A percentile compares a stretch with the other conserved stretches of the same genome.
Evolutionary conservation across 1,284 basidiomycete genomes (phyloP).

Genomic region (Xerocomus nothofagi): DNA sequence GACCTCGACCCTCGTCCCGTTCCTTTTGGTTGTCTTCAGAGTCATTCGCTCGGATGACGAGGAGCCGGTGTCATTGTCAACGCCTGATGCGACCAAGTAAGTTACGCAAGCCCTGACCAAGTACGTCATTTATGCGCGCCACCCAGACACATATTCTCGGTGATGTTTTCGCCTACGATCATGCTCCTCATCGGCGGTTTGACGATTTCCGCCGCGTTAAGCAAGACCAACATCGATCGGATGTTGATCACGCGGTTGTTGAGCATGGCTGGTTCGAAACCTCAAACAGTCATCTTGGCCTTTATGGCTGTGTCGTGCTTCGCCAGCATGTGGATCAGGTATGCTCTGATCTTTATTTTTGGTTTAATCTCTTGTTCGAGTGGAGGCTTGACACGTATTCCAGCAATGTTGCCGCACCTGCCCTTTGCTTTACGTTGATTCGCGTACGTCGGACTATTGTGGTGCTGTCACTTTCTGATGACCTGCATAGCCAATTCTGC

Average conservation of each 20-base stretch:
- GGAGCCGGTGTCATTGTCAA: slow-evolving; percentile 53
- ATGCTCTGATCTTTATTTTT: slow-evolving; percentile 32
- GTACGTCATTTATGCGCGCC: neutral
- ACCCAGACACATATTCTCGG: slow-evolving; percentile 68
- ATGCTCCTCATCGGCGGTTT: slow-evolving; percentile 98
- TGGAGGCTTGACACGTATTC: slow-evolving; percentile 5
- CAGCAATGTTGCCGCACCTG: slow-evolving; percentile 96
- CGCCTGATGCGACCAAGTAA: slow-evolving; percentile 81
- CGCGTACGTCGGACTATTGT: slow-evolving; percentile 52
- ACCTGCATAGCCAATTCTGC: slow-evolving; percentile 77
- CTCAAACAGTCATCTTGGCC: slow-evolving; percentile 84
- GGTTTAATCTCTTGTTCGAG: slow-evolving; percentile 14
- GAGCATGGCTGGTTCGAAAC: slow-evolving; percentile 85
- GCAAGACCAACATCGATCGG: slow-evolving; percentile 97
- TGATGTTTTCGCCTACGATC: slow-evolving; percentile 91
- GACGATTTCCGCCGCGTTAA: slow-evolving; percentile 95
- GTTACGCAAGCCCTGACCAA: slow-evolving; percentile 26
- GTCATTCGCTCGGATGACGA: slow-evolving; percentile 67
- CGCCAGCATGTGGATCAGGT: slow-evolving; percentile 99
- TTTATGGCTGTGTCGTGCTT: slow-evolving; percentile 98
- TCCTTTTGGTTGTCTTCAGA: slow-evolving; percentile 84
- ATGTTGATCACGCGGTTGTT: slow-evolving; percentile 92
- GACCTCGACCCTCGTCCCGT: slow-evolving; percentile 87
- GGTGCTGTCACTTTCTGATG: slow-evolving; percentile 5
- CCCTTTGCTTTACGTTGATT: slow-evolving; percentile 96